Evolutionary conservation across 176 grass and related monocot species (phyloP).

Genomic region (Echinochloa phyllopogon): DNA sequence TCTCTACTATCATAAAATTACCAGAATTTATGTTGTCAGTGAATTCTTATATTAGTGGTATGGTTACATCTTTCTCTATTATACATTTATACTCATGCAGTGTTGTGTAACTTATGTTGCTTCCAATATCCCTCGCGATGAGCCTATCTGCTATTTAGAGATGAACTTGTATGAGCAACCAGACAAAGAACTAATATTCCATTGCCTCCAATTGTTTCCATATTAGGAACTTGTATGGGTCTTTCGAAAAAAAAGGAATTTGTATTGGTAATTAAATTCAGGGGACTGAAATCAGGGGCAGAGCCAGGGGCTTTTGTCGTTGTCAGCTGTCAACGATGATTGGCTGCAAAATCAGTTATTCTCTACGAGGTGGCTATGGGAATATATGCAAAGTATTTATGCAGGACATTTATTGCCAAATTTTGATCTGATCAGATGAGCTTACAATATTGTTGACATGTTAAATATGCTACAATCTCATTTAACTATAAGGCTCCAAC

Average conservation of each 20-base stretch:
- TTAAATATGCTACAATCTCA: slow-evolving; percentile 17
- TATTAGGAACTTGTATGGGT: neutral
- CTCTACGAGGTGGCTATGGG: neutral
- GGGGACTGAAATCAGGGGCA: neutral
- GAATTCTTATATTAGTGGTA: slow-evolving; percentile 6
- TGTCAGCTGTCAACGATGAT: too few relatives aligned
- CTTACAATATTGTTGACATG: neutral
- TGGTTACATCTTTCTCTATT: slow-evolving; percentile 7
- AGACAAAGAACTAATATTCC: neutral
- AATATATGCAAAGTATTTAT: neutral
- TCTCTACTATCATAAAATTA: slow-evolving; percentile 6
- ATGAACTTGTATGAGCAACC: neutral
- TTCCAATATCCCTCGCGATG: slow-evolving; percentile 4
- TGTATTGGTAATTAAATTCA: neutral
- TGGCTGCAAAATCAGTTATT: neutral
- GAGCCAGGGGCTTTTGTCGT: too few relatives aligned
- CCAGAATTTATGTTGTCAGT: neutral
- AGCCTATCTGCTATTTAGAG: slow-evolving; percentile 2
- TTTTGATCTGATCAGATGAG: neutral
- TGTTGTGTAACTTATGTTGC: slow-evolving; percentile 3
- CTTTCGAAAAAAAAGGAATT: neutral
- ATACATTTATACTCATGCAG: neutral
- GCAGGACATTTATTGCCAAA: neutral
- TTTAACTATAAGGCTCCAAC: neutral
- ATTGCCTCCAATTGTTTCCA: neutral